Base-by-base conservation (phyloP, 805 yeast genomes). In the Candida ovalis region DNA sequence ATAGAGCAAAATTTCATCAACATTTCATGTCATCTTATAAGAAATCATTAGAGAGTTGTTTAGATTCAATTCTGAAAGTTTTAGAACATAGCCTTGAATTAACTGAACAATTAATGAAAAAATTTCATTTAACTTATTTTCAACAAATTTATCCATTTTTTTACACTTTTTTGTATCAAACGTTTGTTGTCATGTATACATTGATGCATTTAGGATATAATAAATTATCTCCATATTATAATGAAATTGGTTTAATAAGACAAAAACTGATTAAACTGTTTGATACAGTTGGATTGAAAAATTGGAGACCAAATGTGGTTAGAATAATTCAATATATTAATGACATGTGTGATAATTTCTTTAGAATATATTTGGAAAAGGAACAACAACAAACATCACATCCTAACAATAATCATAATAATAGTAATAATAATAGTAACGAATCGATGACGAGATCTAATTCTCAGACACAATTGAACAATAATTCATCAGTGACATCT, bases 1-100 rank as follows among this genome's bases (percentile, higher is more conserved):
- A 77, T 51, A 62, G 77, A 46, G 78, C 80, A 23, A 77, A 77
- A 48, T 66, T 77, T 44, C 73, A 75, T 50, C 80, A 77, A 52
- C 81, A 79, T 25, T 77, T 77, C 53, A 66, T 77, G 63, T 64
- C 68, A 3, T 67, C 66, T 21, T 60, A 65, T 44, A 59, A 58
- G 13, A 55, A 59, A 18, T 69, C 76, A 5, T 56, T 71, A n/a
- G 67, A 70, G 49, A 64, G 66, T 25, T 64, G 74, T 46, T 53
- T 72, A 2, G 65, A 60, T 53, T 74, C 77, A 2, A 64, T 71
- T 3, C 39, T 66, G 17, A 67, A 69, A 43, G 75, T 70, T 24
- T 60, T 72, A 43, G 70, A 68, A 19, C 68, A 67, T 42, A 58
- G 71, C 10, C 58, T 63, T 42, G 60, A 61, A 24, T 66, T 77